Conservation (phyloP, 805 yeast species). For the Monosporozyma siamensis region DNA sequence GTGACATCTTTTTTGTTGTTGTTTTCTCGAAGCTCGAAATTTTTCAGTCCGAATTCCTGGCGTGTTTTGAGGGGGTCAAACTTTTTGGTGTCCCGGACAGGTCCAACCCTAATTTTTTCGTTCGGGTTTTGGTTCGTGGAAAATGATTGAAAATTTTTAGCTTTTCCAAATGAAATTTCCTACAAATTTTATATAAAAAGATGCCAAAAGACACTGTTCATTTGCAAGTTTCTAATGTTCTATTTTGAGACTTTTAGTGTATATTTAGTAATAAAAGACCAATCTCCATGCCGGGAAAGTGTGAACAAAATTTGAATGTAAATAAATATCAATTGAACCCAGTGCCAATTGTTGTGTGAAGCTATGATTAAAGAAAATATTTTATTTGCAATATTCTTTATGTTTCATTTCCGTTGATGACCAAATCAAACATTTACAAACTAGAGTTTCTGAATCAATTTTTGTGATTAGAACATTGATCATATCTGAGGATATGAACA, state of each 20-base stretch:
- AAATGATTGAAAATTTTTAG: background rate
- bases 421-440: constrained; percentile 32
- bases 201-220: no score
- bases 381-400: background rate
- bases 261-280: no score
- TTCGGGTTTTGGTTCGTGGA: background rate
- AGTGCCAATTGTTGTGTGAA: background rate
- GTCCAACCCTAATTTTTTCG: background rate
- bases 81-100: background rate
- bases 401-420: constrained; percentile 27
- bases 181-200: background rate
- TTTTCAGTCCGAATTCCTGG: background rate
- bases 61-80: background rate
- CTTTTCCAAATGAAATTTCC: no score
- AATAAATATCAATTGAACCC: no score
- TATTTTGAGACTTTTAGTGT: no score
- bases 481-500: constrained; percentile 27
- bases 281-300: no score
- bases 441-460: constrained; percentile 38
- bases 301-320: no score
- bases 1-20: background rate
- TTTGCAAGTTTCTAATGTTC: no score
- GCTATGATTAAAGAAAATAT: background rate
- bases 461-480: constrained; percentile 33
- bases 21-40: background rate